Evolutionary conservation across 1,284 basidiomycete species (phyloP), one percentile per base, ranked within the genome.

Genomic region (Ustilago sp.): DNA sequence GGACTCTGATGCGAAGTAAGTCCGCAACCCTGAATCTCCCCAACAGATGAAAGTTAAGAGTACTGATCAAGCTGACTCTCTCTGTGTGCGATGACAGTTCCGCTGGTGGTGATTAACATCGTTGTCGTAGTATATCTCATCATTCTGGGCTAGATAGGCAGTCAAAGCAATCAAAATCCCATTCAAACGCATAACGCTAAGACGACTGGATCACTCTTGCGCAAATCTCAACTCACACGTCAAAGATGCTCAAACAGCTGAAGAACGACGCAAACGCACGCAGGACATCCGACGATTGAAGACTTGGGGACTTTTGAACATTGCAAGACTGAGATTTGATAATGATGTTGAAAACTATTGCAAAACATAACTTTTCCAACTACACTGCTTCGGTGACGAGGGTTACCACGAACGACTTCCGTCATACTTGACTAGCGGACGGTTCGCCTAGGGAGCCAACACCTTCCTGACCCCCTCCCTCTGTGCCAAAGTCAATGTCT

Each of bases 1-100:
- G 95, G 86, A 98, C 94, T 62, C 89, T 98, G 74, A 93, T 98
- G 92, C 91, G 96, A 87, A 94, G 95, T 98, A 86, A 87, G 91
- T 89, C 5, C 28, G 39, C 39, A 2, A 31, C 53, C 17, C n/a
- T 7, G 13, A 41, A 9, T 38, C 36, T 9, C 36, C 36, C 36
- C 36, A 9, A 8, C 36, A 38, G 36, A 2, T 13, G 13, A 9
- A 38, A 8, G 36, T 38, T 38, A 28, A 28, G 23, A 28, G 23
- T 28, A 28, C 23, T 28, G 23, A 28, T 28, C 23, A 28, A 28
- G 23, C 23, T 28, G 23, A 41, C 8, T 13, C 45, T 8, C 36
- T 17, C 6, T 50, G 11, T 39, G 15, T 39, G 38, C 5, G 38
- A 9, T 39, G 34, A 64, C 70, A 81, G 80, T 81, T 32, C 80